These are phyloP conservation scores for Tetrapisispora iriomotensis DNA, from an alignment of 805 yeast genomes.

Conservation along the genomic window DNA sequence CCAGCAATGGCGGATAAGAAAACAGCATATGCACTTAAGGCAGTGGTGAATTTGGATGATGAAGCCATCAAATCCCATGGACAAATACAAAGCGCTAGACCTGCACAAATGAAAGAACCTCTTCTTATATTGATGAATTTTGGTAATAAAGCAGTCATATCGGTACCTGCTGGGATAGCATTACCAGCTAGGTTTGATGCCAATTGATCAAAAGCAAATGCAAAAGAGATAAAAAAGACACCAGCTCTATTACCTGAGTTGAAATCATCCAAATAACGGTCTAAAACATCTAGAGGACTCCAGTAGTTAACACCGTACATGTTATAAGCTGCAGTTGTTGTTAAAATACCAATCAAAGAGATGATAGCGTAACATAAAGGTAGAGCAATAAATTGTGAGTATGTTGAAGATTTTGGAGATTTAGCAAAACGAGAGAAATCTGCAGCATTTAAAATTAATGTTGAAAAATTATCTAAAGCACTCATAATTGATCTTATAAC, in stretches of 20 bases:
- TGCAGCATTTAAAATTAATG: constrained; percentile 81
- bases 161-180: constrained; percentile 64
- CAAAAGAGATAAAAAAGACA: constrained; percentile 61
- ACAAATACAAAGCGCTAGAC: constrained; percentile 57
- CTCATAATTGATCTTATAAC: constrained; percentile 72
- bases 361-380: constrained; percentile 75
- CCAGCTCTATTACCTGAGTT: constrained; percentile 64
- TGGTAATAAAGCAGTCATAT: constrained; percentile 57
- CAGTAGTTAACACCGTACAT: constrained; percentile 65
- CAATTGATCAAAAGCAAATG: constrained; percentile 65
- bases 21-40: constrained; percentile 70
- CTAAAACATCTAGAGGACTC: constrained; percentile 75
- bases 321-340: constrained; percentile 65
- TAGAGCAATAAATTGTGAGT: constrained; percentile 54
- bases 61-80: constrained; percentile 76
- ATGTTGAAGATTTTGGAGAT: constrained; percentile 40
- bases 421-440: constrained; percentile 80
- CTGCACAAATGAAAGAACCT: constrained; percentile 72
- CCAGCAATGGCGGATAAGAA: constrained; percentile 81
- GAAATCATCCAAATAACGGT: constrained; percentile 44
- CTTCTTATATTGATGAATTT: constrained; percentile 62
- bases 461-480: constrained; percentile 76
- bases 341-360: constrained; percentile 74
- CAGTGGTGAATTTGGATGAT: constrained; percentile 67
- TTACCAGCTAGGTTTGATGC: constrained; percentile 72